Conservation (phyloP, 2,329 filamentous ascomycete species). For the Talaromyces verruculosus region DNA sequence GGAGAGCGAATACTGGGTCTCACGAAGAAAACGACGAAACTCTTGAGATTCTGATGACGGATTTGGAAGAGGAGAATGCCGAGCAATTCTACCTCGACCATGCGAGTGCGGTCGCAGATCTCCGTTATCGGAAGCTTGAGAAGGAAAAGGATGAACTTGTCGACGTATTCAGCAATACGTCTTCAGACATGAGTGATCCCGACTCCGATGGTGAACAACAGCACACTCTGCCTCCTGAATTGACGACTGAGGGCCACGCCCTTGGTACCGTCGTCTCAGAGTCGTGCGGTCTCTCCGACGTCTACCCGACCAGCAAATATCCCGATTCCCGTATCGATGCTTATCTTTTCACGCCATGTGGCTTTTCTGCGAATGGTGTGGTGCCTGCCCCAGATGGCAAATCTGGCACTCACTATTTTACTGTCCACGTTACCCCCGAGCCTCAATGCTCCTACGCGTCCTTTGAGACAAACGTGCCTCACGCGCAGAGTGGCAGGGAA, state of each 20-base stretch:
- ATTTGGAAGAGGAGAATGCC: conserved; percentile 65
- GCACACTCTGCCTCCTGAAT: conserved; percentile 62
- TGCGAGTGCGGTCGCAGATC: conserved; percentile 87
- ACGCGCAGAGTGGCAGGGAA: conserved; percentile 80
- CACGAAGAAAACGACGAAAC: conserved; percentile 49
- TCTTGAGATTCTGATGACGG: conserved; percentile 67
- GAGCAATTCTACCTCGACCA: conserved; percentile 71
- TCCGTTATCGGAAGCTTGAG: conserved; percentile 71
- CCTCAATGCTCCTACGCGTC: conserved; percentile 96
- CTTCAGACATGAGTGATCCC: conserved; percentile 60
- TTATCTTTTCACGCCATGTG: conserved; percentile 94
- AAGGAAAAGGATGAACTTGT: conserved; percentile 57
- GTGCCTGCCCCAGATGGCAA: conserved; percentile 70
- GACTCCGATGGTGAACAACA: conserved; percentile 49
- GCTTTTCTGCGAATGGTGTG: conserved; percentile 95
- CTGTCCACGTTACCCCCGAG: conserved; percentile 96
- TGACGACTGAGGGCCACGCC: conserved; percentile 90
- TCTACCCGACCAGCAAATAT: conserved; percentile 84
- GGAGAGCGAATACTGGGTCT: conserved; percentile 25
- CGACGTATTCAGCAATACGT: conserved; percentile 79
- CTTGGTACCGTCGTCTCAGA: conserved; percentile 91
- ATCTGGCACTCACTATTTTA: conserved; percentile 83
- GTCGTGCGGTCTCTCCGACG: conserved; percentile 79
- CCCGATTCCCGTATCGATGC: conserved; percentile 92
- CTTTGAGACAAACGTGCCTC: conserved; percentile 97